These are phyloP conservation scores for Metschnikowia lochheadii DNA, from an alignment of 805 yeast genomes.

Conservation along the genomic window DNA sequence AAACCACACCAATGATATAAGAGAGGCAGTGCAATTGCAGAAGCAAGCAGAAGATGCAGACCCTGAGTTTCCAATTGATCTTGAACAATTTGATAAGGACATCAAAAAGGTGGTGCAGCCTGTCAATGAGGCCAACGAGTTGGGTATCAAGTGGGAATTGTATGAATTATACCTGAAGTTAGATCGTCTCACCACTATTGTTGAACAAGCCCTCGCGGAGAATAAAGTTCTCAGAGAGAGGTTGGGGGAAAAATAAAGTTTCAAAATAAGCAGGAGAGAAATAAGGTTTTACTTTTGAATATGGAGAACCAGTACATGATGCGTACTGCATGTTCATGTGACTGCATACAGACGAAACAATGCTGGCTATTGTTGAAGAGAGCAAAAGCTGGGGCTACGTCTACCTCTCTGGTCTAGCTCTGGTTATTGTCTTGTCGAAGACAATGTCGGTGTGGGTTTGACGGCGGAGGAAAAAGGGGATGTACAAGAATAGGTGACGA, in stretches of 20 bases:
- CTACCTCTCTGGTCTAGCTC: too few relatives aligned
- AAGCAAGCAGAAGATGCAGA: slow-evolving; percentile 63
- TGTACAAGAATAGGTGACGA: too few relatives aligned
- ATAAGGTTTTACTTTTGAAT: too few relatives aligned
- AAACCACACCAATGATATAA: slow-evolving; percentile 36
- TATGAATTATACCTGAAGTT: slow-evolving; percentile 52
- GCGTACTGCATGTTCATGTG: too few relatives aligned
- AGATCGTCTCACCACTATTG: slow-evolving; percentile 41
- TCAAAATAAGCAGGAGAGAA: too few relatives aligned
- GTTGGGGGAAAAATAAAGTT: background rate
- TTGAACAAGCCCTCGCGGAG: slow-evolving; percentile 36
- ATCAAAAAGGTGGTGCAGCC: slow-evolving; percentile 56
- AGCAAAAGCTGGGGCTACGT: background rate
- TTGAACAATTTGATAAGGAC: slow-evolving; percentile 45
- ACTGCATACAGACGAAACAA: too few relatives aligned
- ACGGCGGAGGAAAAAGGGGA: too few relatives aligned
- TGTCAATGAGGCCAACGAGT: slow-evolving; percentile 48
- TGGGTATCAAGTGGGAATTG: slow-evolving; percentile 63
- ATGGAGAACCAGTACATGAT: too few relatives aligned
- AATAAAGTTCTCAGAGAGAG: slow-evolving; percentile 23
- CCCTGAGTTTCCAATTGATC: slow-evolving; percentile 58
- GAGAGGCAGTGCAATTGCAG: slow-evolving; percentile 44
- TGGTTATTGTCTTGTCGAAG: too few relatives aligned
- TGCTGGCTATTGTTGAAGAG: background rate
- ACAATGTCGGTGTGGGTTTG: too few relatives aligned